Evolutionary conservation across 768 basidiomycete species (phyloP), one percentile per base, ranked within the genome.

Genomic region (Mycena rosella): DNA sequence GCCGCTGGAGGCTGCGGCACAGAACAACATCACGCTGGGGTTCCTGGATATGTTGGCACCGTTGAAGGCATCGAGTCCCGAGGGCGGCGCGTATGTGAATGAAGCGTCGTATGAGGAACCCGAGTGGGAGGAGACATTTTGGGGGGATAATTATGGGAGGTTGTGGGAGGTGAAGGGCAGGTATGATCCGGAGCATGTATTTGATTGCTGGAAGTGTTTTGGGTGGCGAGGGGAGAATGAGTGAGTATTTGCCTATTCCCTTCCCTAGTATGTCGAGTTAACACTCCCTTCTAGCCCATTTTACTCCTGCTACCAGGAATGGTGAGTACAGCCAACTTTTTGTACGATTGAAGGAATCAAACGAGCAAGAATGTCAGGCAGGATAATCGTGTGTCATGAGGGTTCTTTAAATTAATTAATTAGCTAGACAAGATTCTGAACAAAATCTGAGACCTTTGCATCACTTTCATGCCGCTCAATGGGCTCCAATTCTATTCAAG

Each of bases 81-180:
- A 51, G 38, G 52, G 60, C 51, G 60, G 60, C 49, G 60, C 60
- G 29, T 62, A 62, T 62, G 38, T 62, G 60, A 62, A 62, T 44
- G 60, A 61, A 44, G 60, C 60, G 60, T 51, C 48, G 38, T 51
- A 52, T 22, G 49, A 61, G 49, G 69, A 67, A 58, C 65, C 60
- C 29, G 69, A 71, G 51, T 71, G 60, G 60, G 63, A 71, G 56
- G 42, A 52, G 44, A 63, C 55, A 14, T 71, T 71, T 42, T 71
- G 59, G 44, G 70, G 66, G 24, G 49, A 54, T 54, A 45, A 68
- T 40, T 68, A 68, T 45, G 53, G 60, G n/a, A 36, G 62, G 22
- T 53, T 68, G 44, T 44, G 64, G 52, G 30, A 62, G 18, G 56
- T 68, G 47, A 71, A 68, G 47, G 63, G 64, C 34, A 60, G 51